Conservation (phyloP, 2,329 filamentous ascomycete species). For the Dactylella cylindrospora region DNA sequence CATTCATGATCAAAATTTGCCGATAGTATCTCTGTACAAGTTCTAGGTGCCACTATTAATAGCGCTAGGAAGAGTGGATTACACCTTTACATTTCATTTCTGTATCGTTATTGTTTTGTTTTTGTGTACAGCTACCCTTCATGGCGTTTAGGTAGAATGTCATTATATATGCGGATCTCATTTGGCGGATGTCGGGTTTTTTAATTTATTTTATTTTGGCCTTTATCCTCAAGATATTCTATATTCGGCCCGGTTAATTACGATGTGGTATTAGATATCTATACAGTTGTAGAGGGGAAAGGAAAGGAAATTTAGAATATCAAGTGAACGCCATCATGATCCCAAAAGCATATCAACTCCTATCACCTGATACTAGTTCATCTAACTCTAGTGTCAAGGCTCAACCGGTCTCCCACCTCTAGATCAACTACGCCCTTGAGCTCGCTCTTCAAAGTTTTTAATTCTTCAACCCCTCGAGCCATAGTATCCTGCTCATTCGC, state of each 20-base stretch:
- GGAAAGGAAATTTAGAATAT: no score
- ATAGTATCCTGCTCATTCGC: slow-evolving; percentile 48
- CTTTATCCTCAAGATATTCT: no score
- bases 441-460: slow-evolving; percentile 46
- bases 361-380: slow-evolving; percentile 16
- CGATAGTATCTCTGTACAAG: not conserved
- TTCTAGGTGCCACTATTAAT: not conserved
- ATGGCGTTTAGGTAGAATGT: slow-evolving; percentile 26
- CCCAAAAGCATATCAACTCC: no score
- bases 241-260: no score
- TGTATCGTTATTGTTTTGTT: slow-evolving; percentile 1
- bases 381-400: slow-evolving; percentile 47
- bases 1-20: no score
- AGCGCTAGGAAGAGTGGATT: not conserved
- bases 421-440: slow-evolving; percentile 48
- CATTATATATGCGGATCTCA: not conserved
- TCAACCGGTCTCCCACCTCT: slow-evolving; percentile 47
- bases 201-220: no score
- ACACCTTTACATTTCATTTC: slow-evolving; percentile 3
- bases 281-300: no score
- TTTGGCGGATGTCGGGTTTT: no score
- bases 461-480: slow-evolving; percentile 45
- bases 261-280: no score
- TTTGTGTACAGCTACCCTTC: not conserved
- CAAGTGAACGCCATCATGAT: no score